phyloP scores from a whole-genome alignment of 1,139 yeast species.

The Suhomyces atakaporum region DNA sequence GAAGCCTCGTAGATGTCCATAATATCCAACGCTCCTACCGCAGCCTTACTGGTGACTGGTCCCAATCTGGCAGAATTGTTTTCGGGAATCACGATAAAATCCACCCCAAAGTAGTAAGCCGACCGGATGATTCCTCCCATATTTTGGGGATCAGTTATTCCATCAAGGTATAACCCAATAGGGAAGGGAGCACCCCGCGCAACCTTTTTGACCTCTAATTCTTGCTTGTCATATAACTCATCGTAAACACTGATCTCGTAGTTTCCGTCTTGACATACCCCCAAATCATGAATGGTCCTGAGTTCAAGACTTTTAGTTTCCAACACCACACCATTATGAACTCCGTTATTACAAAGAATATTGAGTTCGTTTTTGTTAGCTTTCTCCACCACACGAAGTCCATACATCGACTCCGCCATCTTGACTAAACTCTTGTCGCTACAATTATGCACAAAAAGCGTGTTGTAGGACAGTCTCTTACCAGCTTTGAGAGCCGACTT shows the following conservation, averaged over 20 bases:
- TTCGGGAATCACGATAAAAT: constrained; percentile 71
- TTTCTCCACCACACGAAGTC: constrained; percentile 45
- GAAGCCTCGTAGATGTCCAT: constrained; percentile 60
- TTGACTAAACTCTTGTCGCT: constrained; percentile 38
- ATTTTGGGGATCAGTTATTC: constrained; percentile 87
- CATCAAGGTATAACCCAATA: constrained; percentile 76
- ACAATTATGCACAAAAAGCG: constrained; percentile 51
- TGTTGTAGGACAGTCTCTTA: constrained; percentile 54
- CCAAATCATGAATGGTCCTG: constrained; percentile 42
- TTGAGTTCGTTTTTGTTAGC: constrained; percentile 61
- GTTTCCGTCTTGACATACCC: constrained; percentile 27
- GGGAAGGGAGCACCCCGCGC: constrained; percentile 43
- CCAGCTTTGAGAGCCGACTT: constrained; percentile 63
- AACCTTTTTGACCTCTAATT: constrained; percentile 8
- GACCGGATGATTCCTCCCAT: constrained; percentile 84
- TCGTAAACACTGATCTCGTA: constrained; percentile 27
- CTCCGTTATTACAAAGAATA: constrained; percentile 62
- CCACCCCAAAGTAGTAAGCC: constrained; percentile 83
- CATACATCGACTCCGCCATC: constrained; percentile 43
- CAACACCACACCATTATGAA: constrained; percentile 80
- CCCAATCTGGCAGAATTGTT: constrained; percentile 73
- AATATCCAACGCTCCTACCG: constrained; percentile 87
- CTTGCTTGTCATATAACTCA: constrained; percentile 22
- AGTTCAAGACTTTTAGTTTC: constrained; percentile 63
- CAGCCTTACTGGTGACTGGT: constrained; percentile 76